Evolutionary conservation across 2,329 filamentous ascomycete genomes (phyloP).

Genomic region (Fusarium cicatricum): DNA sequence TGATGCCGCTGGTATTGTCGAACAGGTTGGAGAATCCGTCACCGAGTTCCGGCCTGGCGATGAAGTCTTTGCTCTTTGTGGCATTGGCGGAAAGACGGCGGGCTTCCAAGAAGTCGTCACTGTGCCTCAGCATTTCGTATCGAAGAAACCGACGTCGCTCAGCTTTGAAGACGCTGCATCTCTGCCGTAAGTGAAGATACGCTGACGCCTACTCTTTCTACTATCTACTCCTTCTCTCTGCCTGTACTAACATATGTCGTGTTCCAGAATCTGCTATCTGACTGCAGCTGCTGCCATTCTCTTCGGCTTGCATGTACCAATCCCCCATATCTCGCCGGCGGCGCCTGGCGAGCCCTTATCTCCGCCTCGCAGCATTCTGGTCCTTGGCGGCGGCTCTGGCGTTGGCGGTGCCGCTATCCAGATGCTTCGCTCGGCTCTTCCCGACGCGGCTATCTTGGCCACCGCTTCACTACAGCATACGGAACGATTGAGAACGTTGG

Average conservation of each 20-base stretch:
- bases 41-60: slow-evolving; percentile 46
- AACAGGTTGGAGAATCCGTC: slow-evolving; percentile 34
- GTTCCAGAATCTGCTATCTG: slow-evolving; percentile 31
- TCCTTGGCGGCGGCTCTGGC: slow-evolving; percentile 31
- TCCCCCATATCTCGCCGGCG: slow-evolving; percentile 23
- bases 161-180: slow-evolving; percentile 29
- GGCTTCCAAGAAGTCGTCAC: slow-evolving; percentile 33
- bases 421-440: slow-evolving; percentile 29
- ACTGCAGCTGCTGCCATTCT: slow-evolving; percentile 31
- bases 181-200: slow-evolving; percentile 24
- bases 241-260: slow-evolving; percentile 10
- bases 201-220: background rate
- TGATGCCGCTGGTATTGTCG: slow-evolving; percentile 35
- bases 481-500: slow-evolving; percentile 12
- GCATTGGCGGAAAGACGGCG: slow-evolving; percentile 29
- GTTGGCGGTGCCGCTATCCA: slow-evolving; percentile 35
- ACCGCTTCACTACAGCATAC: slow-evolving; percentile 23
- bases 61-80: slow-evolving; percentile 46
- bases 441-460: slow-evolving; percentile 18
- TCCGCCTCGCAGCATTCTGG: slow-evolving; percentile 17
- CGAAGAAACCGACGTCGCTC: slow-evolving; percentile 22
- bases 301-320: slow-evolving; percentile 26
- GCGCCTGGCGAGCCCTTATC: slow-evolving; percentile 3
- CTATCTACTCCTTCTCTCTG: too few relatives aligned
- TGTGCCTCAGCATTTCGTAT: slow-evolving; percentile 31